These are phyloP conservation scores for Fusarium vanettenii DNA, from an alignment of 2,329 filamentous ascomycete species.

Conservation along the genomic window DNA sequence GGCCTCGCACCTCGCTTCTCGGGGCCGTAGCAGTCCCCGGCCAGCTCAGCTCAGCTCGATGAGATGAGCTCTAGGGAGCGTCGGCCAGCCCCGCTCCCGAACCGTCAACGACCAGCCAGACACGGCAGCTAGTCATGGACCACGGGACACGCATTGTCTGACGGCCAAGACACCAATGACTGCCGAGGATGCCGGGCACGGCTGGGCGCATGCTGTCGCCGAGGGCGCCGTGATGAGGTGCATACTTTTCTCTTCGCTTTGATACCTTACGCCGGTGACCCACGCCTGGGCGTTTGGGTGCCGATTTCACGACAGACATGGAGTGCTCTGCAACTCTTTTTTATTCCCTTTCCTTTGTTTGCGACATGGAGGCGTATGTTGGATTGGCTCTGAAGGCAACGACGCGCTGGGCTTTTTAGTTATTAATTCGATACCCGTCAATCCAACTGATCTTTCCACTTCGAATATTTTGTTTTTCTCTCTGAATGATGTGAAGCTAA, in stretches of 20 bases:
- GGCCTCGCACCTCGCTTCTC: slow-evolving; percentile 18
- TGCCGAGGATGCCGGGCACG: slow-evolving; percentile 25
- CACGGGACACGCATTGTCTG: slow-evolving; percentile 20
- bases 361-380: slow-evolving; percentile 37
- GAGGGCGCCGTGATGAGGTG: slow-evolving; percentile 20
- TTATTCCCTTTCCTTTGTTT: slow-evolving; percentile 31
- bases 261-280: slow-evolving; percentile 33
- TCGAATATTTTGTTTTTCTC: neutral
- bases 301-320: slow-evolving; percentile 37
- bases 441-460: slow-evolving; percentile 38
- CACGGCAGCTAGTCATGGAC: slow-evolving; percentile 19
- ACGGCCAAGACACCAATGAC: slow-evolving; percentile 33
- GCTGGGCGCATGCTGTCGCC: slow-evolving; percentile 17
- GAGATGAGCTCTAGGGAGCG: slow-evolving; percentile 11
- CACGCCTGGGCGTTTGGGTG: slow-evolving; percentile 24
- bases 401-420: slow-evolving; percentile 43
- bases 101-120: slow-evolving; percentile 16
- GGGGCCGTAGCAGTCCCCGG: slow-evolving; percentile 22
- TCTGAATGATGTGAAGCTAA: neutral
- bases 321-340: slow-evolving; percentile 15
- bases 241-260: slow-evolving; percentile 25
- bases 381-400: slow-evolving; percentile 42
- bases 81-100: slow-evolving; percentile 26
- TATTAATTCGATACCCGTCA: slow-evolving; percentile 46
- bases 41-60: slow-evolving; percentile 1